Base-by-base conservation (phyloP, 805 yeast species). In the Candida mattraensis region DNA sequence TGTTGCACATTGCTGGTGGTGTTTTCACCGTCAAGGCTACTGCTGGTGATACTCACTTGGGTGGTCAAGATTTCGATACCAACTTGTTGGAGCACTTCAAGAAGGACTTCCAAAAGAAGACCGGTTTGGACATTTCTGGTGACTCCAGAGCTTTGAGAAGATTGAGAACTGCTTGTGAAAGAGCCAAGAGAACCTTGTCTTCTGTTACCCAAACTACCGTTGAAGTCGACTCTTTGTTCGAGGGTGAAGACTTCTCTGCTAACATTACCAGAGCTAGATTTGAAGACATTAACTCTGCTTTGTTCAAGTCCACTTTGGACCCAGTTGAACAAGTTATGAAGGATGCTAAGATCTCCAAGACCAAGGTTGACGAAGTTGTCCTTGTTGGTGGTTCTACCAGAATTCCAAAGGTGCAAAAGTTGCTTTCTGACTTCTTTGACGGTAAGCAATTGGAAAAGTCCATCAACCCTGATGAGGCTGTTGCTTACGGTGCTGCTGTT, bases 401-500 rank as follows among this genome's bases (percentile, higher is more conserved):
- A 83, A 89, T 89, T 73, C 97, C 97, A 78, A 89, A 87, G 83
- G 84, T 89, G 65, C 96, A 89, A 74, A 87, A 86, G 71, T 75
- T 88, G 68, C 82, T 88, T 51, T 82, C 94, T 48, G 96, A 88
- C 72, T 88, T 78, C 86, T 88, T 88, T 60, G 93, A 87, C 62
- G 97, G 97, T 69, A 89, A 89, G 78, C 89, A 87, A 71, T 85
- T 87, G 67, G 93, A 87, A 74, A 89, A 87, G 76, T 83, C 95
- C 53, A 89, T 88, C 71, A 88, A 88, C 88, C 97, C 97, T 54
- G 97, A 88, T 76, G 97, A 88, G 78, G 97, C 97, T 64, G 97
- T 88, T 69, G 97, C 96, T 62, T 87, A 87, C 78, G 97, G 97
- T 83, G 98, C 98, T 62, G 97, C 98, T 62, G 97, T 89, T 60